Conservation (phyloP, 768 basidiomycete species). For the Myochromella boudieri region DNA sequence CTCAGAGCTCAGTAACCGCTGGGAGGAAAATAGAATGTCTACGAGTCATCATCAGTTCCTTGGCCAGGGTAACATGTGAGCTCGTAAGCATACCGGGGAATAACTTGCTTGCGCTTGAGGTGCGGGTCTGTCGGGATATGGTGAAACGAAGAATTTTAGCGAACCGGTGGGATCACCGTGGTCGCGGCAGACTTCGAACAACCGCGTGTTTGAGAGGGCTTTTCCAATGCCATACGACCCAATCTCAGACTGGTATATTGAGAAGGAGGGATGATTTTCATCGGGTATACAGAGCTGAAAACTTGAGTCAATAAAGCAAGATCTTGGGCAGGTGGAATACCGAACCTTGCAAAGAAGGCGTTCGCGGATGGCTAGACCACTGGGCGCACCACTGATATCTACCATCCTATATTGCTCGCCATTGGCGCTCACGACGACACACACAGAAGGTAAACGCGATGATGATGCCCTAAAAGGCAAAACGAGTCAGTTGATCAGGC, state of each 20-base stretch:
- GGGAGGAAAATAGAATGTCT: slow-evolving; percentile 13
- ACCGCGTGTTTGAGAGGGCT: slow-evolving; percentile 36
- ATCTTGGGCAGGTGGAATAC: not conserved
- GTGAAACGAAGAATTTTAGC: slow-evolving; percentile 52
- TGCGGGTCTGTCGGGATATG: slow-evolving; percentile 42
- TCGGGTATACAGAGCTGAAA: slow-evolving; percentile 44
- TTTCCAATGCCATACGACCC: slow-evolving; percentile 42
- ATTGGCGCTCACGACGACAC: slow-evolving; percentile 49
- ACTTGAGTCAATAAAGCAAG: not conserved
- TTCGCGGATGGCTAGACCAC: slow-evolving; percentile 44
- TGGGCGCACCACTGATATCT: slow-evolving; percentile 45
- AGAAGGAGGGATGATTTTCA: slow-evolving; percentile 35
- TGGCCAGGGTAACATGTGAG: not conserved
- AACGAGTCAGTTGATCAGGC: not conserved
- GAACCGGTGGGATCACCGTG: slow-evolving; percentile 47
- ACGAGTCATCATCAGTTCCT: not conserved
- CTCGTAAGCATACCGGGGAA: slow-evolving; percentile 14
- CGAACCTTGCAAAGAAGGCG: slow-evolving; percentile 44
- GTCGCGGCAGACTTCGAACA: slow-evolving; percentile 42
- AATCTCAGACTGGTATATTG: slow-evolving; percentile 49
- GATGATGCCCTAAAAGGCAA: slow-evolving; percentile 16
- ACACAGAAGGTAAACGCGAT: slow-evolving; percentile 33
- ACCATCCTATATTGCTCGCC: slow-evolving; percentile 50
- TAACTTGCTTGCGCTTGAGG: slow-evolving; percentile 14
- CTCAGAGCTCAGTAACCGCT: slow-evolving; percentile 10